Conservation (phyloP, 345 rosid genomes). For the Noccaea caerulescens region DNA sequence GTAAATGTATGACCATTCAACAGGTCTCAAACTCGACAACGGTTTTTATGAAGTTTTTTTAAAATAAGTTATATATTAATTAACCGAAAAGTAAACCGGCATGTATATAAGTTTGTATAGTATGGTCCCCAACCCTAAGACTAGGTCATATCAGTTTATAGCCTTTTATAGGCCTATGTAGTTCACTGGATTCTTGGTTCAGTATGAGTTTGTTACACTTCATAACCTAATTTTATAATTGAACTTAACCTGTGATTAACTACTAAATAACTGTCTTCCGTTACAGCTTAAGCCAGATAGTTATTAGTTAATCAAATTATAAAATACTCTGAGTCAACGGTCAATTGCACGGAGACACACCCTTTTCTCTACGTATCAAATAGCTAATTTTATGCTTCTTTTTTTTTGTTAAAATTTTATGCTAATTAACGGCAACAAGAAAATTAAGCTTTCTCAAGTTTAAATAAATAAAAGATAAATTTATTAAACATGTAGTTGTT, state of each 20-base stretch:
- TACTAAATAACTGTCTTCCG: constrained; percentile 32
- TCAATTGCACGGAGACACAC: constrained; percentile 43
- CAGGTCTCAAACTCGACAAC: not conserved
- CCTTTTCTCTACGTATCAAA: not conserved
- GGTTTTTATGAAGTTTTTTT: not conserved
- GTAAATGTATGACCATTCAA: not conserved
- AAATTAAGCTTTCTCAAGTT: constrained; percentile 11
- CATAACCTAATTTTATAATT: not conserved
- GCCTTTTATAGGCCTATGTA: constrained; percentile 35
- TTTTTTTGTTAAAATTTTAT: no score
- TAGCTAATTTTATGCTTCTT: not conserved
- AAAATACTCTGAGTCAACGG: constrained; percentile 46
- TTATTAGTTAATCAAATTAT: constrained; percentile 11
- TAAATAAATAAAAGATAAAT: not conserved
- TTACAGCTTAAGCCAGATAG: constrained; percentile 9
- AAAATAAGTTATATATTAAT: not conserved
- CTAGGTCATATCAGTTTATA: constrained; percentile 21
- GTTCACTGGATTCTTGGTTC: constrained; percentile 38
- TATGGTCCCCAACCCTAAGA: constrained; percentile 38
- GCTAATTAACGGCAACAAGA: not conserved
- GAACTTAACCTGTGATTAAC: constrained; percentile 8
- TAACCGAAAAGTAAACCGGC: constrained; percentile 26
- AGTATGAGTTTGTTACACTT: constrained; percentile 18
- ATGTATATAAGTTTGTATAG: constrained; percentile 19
- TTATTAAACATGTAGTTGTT: not conserved